These are phyloP conservation scores for Canavalia ensiformis DNA, from an alignment of 306 rosid genomes.

Conservation along the genomic window DNA sequence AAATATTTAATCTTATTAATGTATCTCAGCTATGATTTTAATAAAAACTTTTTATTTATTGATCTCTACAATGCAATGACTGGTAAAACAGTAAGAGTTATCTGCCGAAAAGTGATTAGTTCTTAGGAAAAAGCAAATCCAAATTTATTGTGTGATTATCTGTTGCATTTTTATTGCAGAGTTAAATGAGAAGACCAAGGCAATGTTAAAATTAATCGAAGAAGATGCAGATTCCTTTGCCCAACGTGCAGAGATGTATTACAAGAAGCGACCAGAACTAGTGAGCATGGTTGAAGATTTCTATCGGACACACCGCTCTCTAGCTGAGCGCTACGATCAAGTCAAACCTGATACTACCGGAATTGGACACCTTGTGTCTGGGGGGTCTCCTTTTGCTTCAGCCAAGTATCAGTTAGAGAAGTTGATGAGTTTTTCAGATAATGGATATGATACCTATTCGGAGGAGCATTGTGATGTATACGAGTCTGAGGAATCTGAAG, in stretches of 20 bases:
- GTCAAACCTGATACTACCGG: conserved; percentile 70
- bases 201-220: conserved; percentile 75
- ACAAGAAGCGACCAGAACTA: conserved; percentile 85
- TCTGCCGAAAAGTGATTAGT: background rate
- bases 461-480: conserved; percentile 64
- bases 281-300: conserved; percentile 84
- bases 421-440: conserved; percentile 48
- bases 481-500: conserved; percentile 76
- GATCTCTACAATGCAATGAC: too few relatives aligned
- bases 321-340: conserved; percentile 83
- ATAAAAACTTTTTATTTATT: too few relatives aligned
- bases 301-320: conserved; percentile 77
- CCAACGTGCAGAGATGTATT: conserved; percentile 93
- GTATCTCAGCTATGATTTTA: too few relatives aligned
- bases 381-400: conserved; percentile 70
- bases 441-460: conserved; percentile 67
- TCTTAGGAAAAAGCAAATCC: background rate
- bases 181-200: conserved; percentile 72
- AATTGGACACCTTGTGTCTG: conserved; percentile 56
- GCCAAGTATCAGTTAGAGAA: conserved; percentile 59
- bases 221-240: conserved; percentile 93
- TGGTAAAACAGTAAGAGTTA: too few relatives aligned
- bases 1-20: too few relatives aligned
- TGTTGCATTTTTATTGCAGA: conserved; percentile 55
- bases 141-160: conserved; percentile 11